These are phyloP conservation scores for Exophiala calicioides DNA, from an alignment of 2,329 filamentous ascomycete genomes.

Conservation along the genomic window DNA sequence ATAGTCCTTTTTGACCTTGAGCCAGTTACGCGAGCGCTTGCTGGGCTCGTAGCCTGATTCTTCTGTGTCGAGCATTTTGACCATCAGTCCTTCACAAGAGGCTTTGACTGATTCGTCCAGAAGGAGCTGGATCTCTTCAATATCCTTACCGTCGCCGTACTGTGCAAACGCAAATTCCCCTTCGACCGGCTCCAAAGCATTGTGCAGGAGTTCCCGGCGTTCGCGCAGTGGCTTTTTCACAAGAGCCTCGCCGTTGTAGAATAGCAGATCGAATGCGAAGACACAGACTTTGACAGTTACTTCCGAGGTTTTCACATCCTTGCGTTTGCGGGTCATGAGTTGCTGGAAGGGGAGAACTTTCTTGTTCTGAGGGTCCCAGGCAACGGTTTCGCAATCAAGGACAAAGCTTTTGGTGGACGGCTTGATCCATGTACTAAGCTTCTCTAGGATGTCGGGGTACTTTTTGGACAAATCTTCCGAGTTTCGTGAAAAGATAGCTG, in stretches of 20 bases:
- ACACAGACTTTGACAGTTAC: conserved; percentile 97
- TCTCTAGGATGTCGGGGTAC: conserved; percentile 91
- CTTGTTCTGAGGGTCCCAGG: conserved; percentile 92
- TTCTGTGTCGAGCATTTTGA: conserved; percentile 94
- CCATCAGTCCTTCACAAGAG: conserved; percentile 96
- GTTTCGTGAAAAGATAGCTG: conserved; percentile 95
- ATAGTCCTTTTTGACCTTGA: conserved; percentile 99
- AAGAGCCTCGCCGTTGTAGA: conserved; percentile 84
- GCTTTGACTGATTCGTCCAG: conserved; percentile 94
- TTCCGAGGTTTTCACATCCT: conserved; percentile 93
- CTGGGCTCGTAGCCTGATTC: conserved; percentile 96
- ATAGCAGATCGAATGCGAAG: conserved; percentile 93
- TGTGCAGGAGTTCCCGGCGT: conserved; percentile 71
- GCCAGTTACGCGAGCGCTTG: conserved; percentile 95
- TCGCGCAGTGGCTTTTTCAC: conserved; percentile 86
- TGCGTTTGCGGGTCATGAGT: conserved; percentile 95
- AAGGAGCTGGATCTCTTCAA: conserved; percentile 90
- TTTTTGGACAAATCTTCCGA: conserved; percentile 97
- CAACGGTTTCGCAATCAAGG: conserved; percentile 96
- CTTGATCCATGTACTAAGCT: conserved; percentile 87
- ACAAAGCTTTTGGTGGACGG: conserved; percentile 90
- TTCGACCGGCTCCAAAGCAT: conserved; percentile 74
- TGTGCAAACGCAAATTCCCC: conserved; percentile 92
- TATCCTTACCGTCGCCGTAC: conserved; percentile 78
- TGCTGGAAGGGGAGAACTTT: conserved; percentile 97